phyloP scores from a whole-genome alignment of 106 monocot species.

The Dioscorea alata region DNA sequence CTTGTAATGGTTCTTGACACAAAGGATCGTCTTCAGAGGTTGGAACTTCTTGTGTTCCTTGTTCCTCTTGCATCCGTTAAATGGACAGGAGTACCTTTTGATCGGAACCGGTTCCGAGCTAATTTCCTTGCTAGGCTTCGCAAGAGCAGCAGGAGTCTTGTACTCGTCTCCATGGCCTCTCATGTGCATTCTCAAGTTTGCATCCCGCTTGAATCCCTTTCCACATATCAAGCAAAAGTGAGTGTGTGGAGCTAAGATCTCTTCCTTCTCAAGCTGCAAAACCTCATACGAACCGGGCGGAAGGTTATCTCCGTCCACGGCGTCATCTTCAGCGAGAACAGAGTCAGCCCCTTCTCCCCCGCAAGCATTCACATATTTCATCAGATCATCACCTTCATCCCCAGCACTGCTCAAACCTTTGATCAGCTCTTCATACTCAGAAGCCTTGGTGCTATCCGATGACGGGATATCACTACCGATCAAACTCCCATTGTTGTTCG shows the following conservation, averaged over 20 bases:
- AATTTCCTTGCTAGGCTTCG: constrained; percentile 65
- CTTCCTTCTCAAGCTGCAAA: constrained; percentile 81
- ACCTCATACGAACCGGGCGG: constrained; percentile 65
- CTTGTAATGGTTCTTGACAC: constrained; percentile 97
- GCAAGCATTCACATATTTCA: constrained; percentile 3
- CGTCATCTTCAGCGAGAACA: constrained; percentile 39
- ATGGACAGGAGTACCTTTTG: constrained; percentile 86
- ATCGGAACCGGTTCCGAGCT: constrained; percentile 23
- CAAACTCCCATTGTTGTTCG: constrained; percentile 18
- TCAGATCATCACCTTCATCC: constrained; percentile 5
- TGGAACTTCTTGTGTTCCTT: constrained; percentile 93
- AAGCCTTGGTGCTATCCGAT: constrained; percentile 7
- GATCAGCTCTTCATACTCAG: constrained; percentile 25
- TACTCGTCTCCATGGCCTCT: constrained; percentile 97
- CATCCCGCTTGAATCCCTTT: constrained; percentile 93
- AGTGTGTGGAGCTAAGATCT: constrained; percentile 88
- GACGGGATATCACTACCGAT: background rate
- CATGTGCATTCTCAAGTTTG: constrained; percentile 98
- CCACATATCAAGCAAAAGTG: constrained; percentile 89
- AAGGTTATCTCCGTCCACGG: constrained; percentile 53
- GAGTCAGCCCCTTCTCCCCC: constrained; percentile 22
- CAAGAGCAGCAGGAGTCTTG: constrained; percentile 76
- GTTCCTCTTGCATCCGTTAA: constrained; percentile 86
- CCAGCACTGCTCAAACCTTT: constrained; percentile 8
- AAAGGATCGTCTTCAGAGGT: constrained; percentile 84